Base-by-base conservation (phyloP, 1,284 basidiomycete genomes). In the Rhodotorula sp. region DNA sequence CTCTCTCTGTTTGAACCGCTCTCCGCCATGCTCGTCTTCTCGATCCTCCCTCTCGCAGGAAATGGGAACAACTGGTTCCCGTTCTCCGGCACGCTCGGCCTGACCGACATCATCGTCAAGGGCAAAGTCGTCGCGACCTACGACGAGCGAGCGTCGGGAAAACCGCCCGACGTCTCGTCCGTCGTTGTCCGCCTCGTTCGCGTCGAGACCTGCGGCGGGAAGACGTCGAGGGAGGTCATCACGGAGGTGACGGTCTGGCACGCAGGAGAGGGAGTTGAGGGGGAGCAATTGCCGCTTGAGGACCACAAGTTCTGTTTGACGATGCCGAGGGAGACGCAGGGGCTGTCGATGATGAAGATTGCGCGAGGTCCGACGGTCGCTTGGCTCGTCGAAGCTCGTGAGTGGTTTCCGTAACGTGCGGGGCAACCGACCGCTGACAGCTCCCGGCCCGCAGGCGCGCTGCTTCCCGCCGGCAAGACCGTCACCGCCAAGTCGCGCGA, bases 331-430 rank as follows among this genome's bases (percentile, higher is more conserved):
- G 83, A 84, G 73, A 72, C 73, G 47, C 81, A 83, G n/a, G 89
- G 89, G 29, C 86, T 86, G 77, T 89, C 88, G 78, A 87, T 86
- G 58, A 85, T 86, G 87, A 55, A 30, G 32, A 57, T 44, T 53
- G 51, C 11, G 52, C 55, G n/a, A 57, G 47, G 24, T 27, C 64
- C 57, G 1, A 29, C 36, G 29, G 54, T 62, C 22, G n/a, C 49
- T 78, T 92, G 90, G 90, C 84, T 89, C 63, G 82, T 92, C 67
- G 90, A 92, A 82, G 90, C 89, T 71, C 84, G 90, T 88, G 74
- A 76, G 88, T 83, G 4, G 17, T 27, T 20, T n/a, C n/a, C n/a
- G n/a, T n/a, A n/a, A n/a, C 36, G 36, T 13, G 13, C 36, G 36
- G 13, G 13, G 5, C 20, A 15, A 34, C n/a, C 11, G 13, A 5